Percentiles rank a stretch among this genome's conserved stretches.
phyloP scores from a whole-genome alignment of 2,329 filamentous ascomycete genomes.

The Fusarium pseudonygamai region DNA sequence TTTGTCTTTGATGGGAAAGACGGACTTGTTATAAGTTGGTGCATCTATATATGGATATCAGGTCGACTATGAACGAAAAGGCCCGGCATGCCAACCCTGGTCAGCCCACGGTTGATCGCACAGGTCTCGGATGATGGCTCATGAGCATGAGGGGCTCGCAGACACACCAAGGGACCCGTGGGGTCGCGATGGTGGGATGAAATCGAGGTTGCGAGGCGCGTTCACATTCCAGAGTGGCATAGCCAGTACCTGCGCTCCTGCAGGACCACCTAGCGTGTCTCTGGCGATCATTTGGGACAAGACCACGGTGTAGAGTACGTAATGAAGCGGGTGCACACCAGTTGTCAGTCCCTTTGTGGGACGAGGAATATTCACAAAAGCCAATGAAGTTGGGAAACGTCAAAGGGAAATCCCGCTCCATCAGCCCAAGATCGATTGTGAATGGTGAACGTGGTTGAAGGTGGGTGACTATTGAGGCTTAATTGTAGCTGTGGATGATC shows the following conservation, averaged over 20 bases:
- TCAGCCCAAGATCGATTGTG: constrained; percentile 6
- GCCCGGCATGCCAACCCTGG: constrained; percentile 27
- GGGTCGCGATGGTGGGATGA: constrained; percentile 40
- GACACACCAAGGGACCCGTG: constrained; percentile 15
- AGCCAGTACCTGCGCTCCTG: constrained; percentile 36
- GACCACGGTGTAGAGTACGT: constrained; percentile 35
- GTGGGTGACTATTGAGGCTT: constrained; percentile 32
- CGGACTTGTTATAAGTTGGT: constrained; percentile 36
- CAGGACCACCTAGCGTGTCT: constrained; percentile 33
- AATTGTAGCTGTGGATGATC: constrained; percentile 20
- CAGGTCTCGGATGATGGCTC: constrained; percentile 23
- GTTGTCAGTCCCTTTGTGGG: constrained; percentile 34
- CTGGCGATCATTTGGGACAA: constrained; percentile 37
- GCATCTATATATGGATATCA: constrained; percentile 21
- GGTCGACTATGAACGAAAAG: constrained; percentile 19
- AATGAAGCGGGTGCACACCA: constrained; percentile 38
- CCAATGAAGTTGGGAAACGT: constrained; percentile 28
- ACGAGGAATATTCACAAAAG: constrained; percentile 22
- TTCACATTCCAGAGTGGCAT: constrained; percentile 42
- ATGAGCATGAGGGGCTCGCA: constrained; percentile 28
- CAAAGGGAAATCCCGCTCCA: constrained; percentile 24
- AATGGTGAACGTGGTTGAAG: constrained; percentile 17
- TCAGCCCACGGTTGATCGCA: constrained; percentile 26
- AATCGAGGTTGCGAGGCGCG: constrained; percentile 38
- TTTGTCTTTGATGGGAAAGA: constrained; percentile 33